Percentiles rank a stretch among this genome's conserved stretches.
Conservation (phyloP, 805 yeast species). For the Candida jianshihensis region DNA sequence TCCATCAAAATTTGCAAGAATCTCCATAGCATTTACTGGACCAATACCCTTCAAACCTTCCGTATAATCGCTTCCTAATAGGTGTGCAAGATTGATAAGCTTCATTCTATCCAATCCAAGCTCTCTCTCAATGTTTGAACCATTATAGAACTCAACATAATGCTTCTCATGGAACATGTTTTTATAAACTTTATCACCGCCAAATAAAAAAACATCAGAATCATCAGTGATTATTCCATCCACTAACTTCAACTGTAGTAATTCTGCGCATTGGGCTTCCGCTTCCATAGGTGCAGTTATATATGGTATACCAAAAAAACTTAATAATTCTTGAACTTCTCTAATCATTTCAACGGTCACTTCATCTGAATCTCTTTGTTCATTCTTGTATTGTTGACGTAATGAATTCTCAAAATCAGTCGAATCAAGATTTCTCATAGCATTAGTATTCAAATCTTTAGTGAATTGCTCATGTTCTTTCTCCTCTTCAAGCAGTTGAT, state of each 20-base stretch:
- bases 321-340: slow-evolving; percentile 84
- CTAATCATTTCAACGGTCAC: slow-evolving; percentile 79
- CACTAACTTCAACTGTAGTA: slow-evolving; percentile 60
- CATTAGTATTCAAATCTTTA: slow-evolving; percentile 27
- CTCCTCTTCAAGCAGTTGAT: slow-evolving; percentile 63
- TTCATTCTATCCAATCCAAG: slow-evolving; percentile 58
- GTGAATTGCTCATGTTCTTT: slow-evolving; percentile 64
- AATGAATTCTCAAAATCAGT: slow-evolving; percentile 28
- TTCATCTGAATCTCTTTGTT: slow-evolving; percentile 73
- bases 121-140: slow-evolving; percentile 48
- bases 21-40: slow-evolving; percentile 87
- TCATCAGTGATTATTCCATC: slow-evolving; percentile 97
- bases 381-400: slow-evolving; percentile 31
- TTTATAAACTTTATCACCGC: slow-evolving; percentile 76
- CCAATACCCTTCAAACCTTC: slow-evolving; percentile 91
- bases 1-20: slow-evolving; percentile 71
- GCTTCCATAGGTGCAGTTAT: slow-evolving; percentile 98
- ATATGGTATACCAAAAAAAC: slow-evolving; percentile 89
- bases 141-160: slow-evolving; percentile 78
- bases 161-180: slow-evolving; percentile 93
- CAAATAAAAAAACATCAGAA: slow-evolving; percentile 92
- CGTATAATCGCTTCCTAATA: slow-evolving; percentile 93
- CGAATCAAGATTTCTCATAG: slow-evolving; percentile 11
- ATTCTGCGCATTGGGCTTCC: slow-evolving; percentile 94
- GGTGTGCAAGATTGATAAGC: slow-evolving; percentile 73